phyloP scores from a whole-genome alignment of 129 eudicot genomes.

The Pittosporum tobira region DNA sequence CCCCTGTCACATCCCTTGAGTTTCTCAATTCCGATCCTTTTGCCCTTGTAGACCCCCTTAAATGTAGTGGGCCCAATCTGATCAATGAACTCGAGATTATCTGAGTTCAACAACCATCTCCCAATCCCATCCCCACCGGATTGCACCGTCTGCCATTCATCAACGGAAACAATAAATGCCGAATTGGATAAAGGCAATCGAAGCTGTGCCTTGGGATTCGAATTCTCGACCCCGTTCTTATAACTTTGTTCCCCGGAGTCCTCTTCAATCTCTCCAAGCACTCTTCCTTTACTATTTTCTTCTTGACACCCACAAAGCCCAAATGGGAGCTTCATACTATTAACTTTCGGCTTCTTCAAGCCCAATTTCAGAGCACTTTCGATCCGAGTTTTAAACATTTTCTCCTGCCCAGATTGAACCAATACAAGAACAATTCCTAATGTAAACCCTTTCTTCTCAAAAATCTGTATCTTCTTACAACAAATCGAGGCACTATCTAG shows the following conservation, averaged over 20 bases:
- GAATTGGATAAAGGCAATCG: slow-evolving; percentile 55
- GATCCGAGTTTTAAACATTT: slow-evolving; percentile 41
- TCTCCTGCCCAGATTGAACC: slow-evolving; percentile 80
- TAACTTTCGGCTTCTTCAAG: slow-evolving; percentile 50
- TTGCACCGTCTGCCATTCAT: slow-evolving; percentile 95
- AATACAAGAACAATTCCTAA: slow-evolving; percentile 59
- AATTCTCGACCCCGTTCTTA: slow-evolving; percentile 47
- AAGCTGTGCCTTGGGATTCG: slow-evolving; percentile 38
- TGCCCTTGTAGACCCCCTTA: slow-evolving; percentile 83
- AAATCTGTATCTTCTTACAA: slow-evolving; percentile 93
- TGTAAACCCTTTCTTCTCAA: slow-evolving; percentile 89
- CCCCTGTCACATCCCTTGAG: slow-evolving; percentile 98
- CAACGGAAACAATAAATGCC: slow-evolving; percentile 67
- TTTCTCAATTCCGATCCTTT: slow-evolving; percentile 75
- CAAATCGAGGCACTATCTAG: slow-evolving; percentile 70
- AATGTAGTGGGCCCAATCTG: slow-evolving; percentile 61
- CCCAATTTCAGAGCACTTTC: slow-evolving; percentile 67
- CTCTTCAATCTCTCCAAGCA: slow-evolving; percentile 59
- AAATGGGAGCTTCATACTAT: slow-evolving; percentile 72
- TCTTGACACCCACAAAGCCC: slow-evolving; percentile 99
- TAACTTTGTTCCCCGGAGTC: slow-evolving; percentile 42
- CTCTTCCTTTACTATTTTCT: slow-evolving; percentile 59
- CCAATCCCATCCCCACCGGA: slow-evolving; percentile 71
- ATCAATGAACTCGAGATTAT: slow-evolving; percentile 68
- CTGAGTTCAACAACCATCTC: slow-evolving; percentile 73